These are phyloP conservation scores for Nakazawaea molendinolei DNA, from an alignment of 805 yeast genomes.

Conservation along the genomic window DNA sequence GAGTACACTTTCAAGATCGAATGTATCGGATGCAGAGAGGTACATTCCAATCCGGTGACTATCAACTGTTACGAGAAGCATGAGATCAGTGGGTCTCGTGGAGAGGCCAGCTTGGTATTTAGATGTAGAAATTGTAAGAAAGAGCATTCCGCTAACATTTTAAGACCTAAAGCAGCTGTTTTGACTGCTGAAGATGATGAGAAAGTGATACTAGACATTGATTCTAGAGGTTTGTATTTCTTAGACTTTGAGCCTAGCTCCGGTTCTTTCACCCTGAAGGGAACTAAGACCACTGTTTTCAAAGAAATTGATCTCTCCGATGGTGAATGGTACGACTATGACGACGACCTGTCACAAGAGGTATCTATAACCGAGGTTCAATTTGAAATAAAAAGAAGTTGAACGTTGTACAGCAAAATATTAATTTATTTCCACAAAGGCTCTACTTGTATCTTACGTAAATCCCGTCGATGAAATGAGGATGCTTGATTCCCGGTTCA, in stretches of 20 bases:
- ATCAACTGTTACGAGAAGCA: slow-evolving; percentile 63
- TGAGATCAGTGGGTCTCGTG: slow-evolving; percentile 64
- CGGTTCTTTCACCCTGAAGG: slow-evolving; percentile 53
- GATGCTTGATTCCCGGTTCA: slow-evolving; percentile 71
- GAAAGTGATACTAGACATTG: slow-evolving; percentile 57
- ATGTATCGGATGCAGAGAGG: slow-evolving; percentile 77
- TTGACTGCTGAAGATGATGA: slow-evolving; percentile 38
- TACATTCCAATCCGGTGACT: slow-evolving; percentile 61
- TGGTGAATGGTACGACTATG: slow-evolving; percentile 93
- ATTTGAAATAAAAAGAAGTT: slow-evolving; percentile 54
- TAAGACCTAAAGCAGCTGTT: slow-evolving; percentile 19
- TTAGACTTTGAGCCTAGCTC: slow-evolving; percentile 52
- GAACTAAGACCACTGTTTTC: slow-evolving; percentile 48
- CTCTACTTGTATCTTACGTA: slow-evolving; percentile 54
- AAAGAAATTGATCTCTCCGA: slow-evolving; percentile 66
- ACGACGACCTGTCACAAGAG: slow-evolving; percentile 74
- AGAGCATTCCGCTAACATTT: slow-evolving; percentile 17
- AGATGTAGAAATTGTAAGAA: slow-evolving; percentile 61
- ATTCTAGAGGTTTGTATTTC: slow-evolving; percentile 80
- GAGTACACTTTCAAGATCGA: slow-evolving; percentile 68
- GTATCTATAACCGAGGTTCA: slow-evolving; percentile 71
- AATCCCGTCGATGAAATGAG: slow-evolving; percentile 68
- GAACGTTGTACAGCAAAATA: too few species aligned
- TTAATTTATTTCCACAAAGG: too few species aligned
- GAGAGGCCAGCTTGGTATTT: slow-evolving; percentile 79